Evolutionary conservation across 768 basidiomycete species (phyloP).

Genomic region (Suillus variegatus): DNA sequence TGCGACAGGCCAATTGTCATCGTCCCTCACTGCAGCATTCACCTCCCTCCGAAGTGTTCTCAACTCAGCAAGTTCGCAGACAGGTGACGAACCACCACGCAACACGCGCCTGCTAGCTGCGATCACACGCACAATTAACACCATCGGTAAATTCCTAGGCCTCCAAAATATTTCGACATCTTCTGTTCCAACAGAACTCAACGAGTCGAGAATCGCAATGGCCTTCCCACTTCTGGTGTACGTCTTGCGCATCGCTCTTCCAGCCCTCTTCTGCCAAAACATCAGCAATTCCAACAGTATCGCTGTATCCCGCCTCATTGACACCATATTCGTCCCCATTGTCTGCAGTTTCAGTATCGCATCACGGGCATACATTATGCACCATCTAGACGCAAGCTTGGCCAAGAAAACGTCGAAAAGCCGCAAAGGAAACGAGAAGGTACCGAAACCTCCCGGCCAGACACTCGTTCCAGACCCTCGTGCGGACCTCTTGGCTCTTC

Average conservation of each 20-base stretch:
- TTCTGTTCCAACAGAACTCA: conserved; percentile 13
- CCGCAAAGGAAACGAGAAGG: conserved; percentile 5
- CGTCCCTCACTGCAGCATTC: conserved; percentile 26
- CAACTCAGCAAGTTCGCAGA: conserved; percentile 3
- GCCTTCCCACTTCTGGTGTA: conserved; percentile 25
- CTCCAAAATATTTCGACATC: background rate
- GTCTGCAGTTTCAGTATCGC: conserved; percentile 11
- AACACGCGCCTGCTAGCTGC: conserved; percentile 21
- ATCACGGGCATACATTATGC: background rate
- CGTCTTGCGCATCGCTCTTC: conserved; percentile 24
- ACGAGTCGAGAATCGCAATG: conserved; percentile 21
- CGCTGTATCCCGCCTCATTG: conserved; percentile 21
- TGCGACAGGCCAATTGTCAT: conserved; percentile 20
- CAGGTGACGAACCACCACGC: background rate
- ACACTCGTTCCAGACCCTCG: conserved; percentile 18
- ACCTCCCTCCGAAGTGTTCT: conserved; percentile 23
- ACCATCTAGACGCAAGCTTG: background rate
- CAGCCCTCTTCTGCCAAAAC: conserved; percentile 15
- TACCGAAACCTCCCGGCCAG: background rate
- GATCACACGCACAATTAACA: conserved; percentile 13
- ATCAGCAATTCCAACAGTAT: conserved; percentile 9
- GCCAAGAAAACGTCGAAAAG: background rate
- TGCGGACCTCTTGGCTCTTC: conserved; percentile 25
- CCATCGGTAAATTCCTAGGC: background rate
- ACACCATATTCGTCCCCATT: conserved; percentile 21